These are phyloP conservation scores for Metschnikowia lunata DNA, from an alignment of 805 yeast genomes.

Conservation along the genomic window DNA sequence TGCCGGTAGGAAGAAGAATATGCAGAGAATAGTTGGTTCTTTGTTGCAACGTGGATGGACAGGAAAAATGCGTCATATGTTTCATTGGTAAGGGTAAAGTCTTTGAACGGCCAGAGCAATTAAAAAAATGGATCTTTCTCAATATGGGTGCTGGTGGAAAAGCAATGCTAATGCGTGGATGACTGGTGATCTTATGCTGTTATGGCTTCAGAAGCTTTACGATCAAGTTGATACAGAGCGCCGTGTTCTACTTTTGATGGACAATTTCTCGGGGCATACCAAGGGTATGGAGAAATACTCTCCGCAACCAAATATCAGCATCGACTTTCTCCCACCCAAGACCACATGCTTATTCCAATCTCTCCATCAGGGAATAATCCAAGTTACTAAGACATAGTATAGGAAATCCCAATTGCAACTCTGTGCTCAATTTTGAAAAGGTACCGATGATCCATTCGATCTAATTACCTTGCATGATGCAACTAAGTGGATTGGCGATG, in stretches of 20 bases:
- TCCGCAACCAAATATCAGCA: not conserved
- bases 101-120: not conserved
- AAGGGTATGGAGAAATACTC: not conserved
- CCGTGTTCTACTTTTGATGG: conserved; percentile 1
- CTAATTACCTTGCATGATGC: not conserved
- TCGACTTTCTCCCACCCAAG: not conserved
- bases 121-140: not conserved
- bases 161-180: conserved; percentile 1
- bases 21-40: not conserved
- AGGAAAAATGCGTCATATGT: not conserved
- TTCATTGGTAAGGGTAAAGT: not conserved
- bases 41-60: conserved; percentile 2
- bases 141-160: not conserved
- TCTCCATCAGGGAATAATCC: conserved; percentile 1
- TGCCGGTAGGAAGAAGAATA: not conserved
- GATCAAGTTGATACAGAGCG: not conserved
- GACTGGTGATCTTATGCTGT: not conserved
- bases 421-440: not conserved
- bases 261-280: conserved; percentile 2
- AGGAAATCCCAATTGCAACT: not conserved
- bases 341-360: conserved; percentile 1
- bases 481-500: not conserved
- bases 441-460: not conserved
- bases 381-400: not conserved
- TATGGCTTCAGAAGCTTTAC: not conserved